These are phyloP conservation scores for Saturnispora quitensis DNA, from an alignment of 805 yeast species.

Conservation along the genomic window DNA sequence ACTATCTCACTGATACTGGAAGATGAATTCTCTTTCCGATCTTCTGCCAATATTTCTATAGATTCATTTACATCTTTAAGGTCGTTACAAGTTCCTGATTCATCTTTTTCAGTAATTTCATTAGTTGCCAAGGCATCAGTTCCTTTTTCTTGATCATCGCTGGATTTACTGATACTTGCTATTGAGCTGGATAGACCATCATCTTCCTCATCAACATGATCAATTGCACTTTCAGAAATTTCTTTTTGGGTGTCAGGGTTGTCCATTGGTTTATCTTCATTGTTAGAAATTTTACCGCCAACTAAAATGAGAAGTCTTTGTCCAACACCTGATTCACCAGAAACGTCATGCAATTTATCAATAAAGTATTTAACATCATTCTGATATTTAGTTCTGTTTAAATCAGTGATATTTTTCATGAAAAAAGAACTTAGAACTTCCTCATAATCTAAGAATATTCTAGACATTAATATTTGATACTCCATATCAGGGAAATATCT, in stretches of 20 bases:
- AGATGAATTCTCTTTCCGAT: background rate
- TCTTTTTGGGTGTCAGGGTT: background rate
- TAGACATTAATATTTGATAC: slow-evolving; percentile 36
- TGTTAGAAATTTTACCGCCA: background rate
- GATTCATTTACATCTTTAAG: background rate
- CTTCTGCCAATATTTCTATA: background rate
- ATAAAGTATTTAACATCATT: slow-evolving; percentile 55
- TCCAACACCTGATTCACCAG: slow-evolving; percentile 58
- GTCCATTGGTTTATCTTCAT: background rate
- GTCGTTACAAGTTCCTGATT: background rate
- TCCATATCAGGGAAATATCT: slow-evolving; percentile 47
- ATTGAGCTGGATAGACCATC: background rate
- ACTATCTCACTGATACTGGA: background rate
- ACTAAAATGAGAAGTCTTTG: slow-evolving; percentile 49
- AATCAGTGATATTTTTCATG: slow-evolving; percentile 42
- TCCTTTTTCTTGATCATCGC: background rate
- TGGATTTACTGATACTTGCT: background rate
- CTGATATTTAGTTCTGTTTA: slow-evolving; percentile 33
- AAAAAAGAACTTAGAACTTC: slow-evolving; percentile 40
- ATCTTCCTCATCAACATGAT: background rate
- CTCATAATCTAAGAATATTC: slow-evolving; percentile 52
- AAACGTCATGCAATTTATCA: slow-evolving; percentile 48
- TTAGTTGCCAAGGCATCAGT: background rate
- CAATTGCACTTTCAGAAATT: background rate
- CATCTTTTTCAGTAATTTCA: background rate